These are phyloP conservation scores for Microsporum audouinii DNA, from an alignment of 2,329 filamentous ascomycete genomes.

Conservation along the genomic window DNA sequence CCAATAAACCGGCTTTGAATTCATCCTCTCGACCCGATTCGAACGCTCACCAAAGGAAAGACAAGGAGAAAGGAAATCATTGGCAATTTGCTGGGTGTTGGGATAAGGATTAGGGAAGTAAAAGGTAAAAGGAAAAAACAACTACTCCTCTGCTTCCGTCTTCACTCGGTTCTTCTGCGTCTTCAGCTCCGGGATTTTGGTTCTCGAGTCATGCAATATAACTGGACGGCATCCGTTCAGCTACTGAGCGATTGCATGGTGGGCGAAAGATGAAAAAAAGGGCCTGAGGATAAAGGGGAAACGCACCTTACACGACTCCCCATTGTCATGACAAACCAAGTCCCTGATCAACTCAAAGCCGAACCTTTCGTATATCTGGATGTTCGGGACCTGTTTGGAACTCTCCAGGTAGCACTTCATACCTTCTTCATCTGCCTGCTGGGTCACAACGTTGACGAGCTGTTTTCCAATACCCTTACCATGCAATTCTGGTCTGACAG, in stretches of 20 bases:
- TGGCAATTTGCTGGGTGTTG: neutral
- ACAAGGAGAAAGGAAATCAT: neutral
- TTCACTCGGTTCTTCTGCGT: neutral
- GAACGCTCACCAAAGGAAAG: neutral
- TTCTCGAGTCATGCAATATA: conserved; percentile 15
- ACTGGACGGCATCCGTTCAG: conserved; percentile 2
- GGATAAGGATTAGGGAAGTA: neutral
- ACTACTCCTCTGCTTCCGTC: neutral
- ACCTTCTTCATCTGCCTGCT: conserved; percentile 52
- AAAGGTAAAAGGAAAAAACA: neutral
- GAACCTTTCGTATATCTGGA: conserved; percentile 58
- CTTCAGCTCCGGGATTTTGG: conserved; percentile 3
- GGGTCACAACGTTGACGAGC: conserved; percentile 53
- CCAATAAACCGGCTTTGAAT: neutral
- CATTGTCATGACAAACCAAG: conserved; percentile 47
- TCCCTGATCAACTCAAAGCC: conserved; percentile 60
- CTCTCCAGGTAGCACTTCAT: conserved; percentile 61
- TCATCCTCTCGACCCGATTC: neutral
- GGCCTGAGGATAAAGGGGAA: neutral
- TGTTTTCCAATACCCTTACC: conserved; percentile 55
- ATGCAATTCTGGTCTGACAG: conserved; percentile 53
- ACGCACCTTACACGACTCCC: conserved; percentile 43
- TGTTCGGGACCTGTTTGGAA: conserved; percentile 55
- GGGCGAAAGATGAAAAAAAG: neutral
- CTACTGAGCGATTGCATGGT: neutral